Percentiles rank a stretch among this genome's conserved stretches.
Conservation (phyloP, 495 filamentous ascomycete genomes). For the Neurospora pannonica region DNA sequence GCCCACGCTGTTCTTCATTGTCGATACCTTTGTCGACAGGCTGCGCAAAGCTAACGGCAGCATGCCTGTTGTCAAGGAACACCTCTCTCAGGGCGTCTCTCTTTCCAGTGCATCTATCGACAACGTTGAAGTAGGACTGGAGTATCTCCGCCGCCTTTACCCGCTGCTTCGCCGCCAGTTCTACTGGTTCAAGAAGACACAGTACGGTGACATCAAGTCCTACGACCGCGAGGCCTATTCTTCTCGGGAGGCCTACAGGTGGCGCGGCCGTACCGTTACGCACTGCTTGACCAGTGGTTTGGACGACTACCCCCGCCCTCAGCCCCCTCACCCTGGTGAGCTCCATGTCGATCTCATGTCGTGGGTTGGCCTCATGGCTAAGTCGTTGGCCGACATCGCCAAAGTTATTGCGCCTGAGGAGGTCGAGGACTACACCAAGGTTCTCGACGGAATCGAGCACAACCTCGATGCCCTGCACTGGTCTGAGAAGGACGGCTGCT, state of each 20-base stretch:
- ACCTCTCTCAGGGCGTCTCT: constrained; percentile 21
- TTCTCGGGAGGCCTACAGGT: constrained; percentile 83
- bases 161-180: constrained; percentile 89
- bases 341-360: constrained; percentile 90
- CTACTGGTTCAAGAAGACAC: constrained; percentile 88
- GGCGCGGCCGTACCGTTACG: constrained; percentile 79
- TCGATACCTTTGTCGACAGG: constrained; percentile 74
- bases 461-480: constrained; percentile 96
- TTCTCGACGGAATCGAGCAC: constrained; percentile 67
- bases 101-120: constrained; percentile 52
- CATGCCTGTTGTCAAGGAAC: constrained; percentile 19
- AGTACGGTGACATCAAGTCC: constrained; percentile 77
- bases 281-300: constrained; percentile 90
- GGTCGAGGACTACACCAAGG: constrained; percentile 56
- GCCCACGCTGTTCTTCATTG: constrained; percentile 86
- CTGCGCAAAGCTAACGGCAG: constrained; percentile 39
- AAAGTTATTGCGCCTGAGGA: constrained; percentile 63
- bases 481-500: constrained; percentile 66
- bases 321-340: constrained; percentile 96
- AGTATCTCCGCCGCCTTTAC: constrained; percentile 75
- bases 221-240: constrained; percentile 87
- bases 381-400: constrained; percentile 69
- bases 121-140: constrained; percentile 55
- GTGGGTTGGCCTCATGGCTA: constrained; percentile 94
- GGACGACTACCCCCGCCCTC: constrained; percentile 90